phyloP scores from a whole-genome alignment of 2,329 filamentous ascomycete genomes.

The Fusarium nematophilum region DNA sequence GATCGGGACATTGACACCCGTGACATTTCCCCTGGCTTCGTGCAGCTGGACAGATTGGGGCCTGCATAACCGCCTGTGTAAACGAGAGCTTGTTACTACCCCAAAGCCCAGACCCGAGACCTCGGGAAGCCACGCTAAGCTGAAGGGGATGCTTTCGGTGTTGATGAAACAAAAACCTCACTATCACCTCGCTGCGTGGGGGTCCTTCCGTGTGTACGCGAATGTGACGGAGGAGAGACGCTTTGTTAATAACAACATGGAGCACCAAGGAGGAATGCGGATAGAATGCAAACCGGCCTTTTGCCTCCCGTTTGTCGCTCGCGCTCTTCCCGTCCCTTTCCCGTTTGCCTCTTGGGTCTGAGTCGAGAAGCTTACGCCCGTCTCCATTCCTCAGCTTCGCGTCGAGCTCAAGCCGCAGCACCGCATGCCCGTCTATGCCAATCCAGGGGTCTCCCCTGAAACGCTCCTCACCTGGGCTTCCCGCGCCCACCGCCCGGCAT shows the following conservation, averaged over 20 bases:
- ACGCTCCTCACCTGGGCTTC: slow-evolving; percentile 39
- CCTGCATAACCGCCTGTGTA: slow-evolving; percentile 32
- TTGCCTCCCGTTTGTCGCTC: background rate
- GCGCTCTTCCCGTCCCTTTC: slow-evolving; percentile 1
- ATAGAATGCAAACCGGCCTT: slow-evolving; percentile 10
- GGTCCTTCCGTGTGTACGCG: slow-evolving; percentile 12
- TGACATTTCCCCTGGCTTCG: slow-evolving; percentile 24
- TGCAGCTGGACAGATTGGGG: slow-evolving; percentile 14
- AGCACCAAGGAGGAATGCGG: slow-evolving; percentile 30
- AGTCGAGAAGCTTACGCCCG: slow-evolving; percentile 11
- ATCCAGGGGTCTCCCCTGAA: slow-evolving; percentile 44
- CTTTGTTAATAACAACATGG: background rate
- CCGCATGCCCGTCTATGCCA: slow-evolving; percentile 14
- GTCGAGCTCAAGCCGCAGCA: slow-evolving; percentile 13
- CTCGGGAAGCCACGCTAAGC: slow-evolving; percentile 17
- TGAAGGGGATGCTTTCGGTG: slow-evolving; percentile 16
- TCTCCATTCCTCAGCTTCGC: slow-evolving; percentile 42
- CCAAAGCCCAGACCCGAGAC: slow-evolving; percentile 28
- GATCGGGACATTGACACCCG: slow-evolving; percentile 10
- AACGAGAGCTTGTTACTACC: slow-evolving; percentile 9
- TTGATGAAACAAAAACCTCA: slow-evolving; percentile 32
- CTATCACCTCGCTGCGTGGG: slow-evolving; percentile 14
- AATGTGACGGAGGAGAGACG: no score
- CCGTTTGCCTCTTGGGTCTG: background rate
- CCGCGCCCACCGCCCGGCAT: slow-evolving; percentile 29